Base-by-base conservation (phyloP, 2,329 filamentous ascomycete genomes). In the Phaeosphaeriaceae sp. region DNA sequence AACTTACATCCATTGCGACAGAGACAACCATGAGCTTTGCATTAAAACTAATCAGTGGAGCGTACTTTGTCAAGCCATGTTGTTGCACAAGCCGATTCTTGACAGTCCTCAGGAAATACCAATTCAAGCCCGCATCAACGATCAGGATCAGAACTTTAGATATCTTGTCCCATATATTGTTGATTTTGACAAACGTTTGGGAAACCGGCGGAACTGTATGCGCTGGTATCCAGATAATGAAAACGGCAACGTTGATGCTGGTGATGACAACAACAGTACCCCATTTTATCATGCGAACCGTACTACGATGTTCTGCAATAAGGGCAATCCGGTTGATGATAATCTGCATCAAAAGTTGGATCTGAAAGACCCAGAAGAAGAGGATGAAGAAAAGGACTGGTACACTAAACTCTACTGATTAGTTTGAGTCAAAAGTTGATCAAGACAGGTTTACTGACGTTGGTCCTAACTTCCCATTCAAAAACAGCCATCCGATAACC, bases 251-350 rank as follows among this genome's bases (percentile, higher is more conserved):
- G 40, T 84, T 83, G 54, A 84, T 78, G 9, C 67, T 26, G 1
- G 76, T 78, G 42, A 83, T 80, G 3, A 79, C 13, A 0, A 65
- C 32, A 0, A 78, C 71, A 0, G 76, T 76, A 1, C 72, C 72
- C 77, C 77, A 81, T 68, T 83, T 82, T 21, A 83, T 54, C 12
- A 58, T 66, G 0, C 42, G 20, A 6, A 77, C 73, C 2, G 73
- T 75, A 0, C 58, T 63, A 18, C 67, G 68, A 35, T 76, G 67
- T 12, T 78, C 74, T 11, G 77, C 72, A 29, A 83, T 76, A 32
- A 83, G 74, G 0, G 76, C 73, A 17, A 82, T 78, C 44, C 81
- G 76, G 56, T 83, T 83, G 62, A 82, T 77, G 54, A 83, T 81
- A 38, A 83, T 83, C 55, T 83, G 80, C 68, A 82, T 75, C 1